Conservation (phyloP, 2,329 filamentous ascomycete species). For the Fusarium ramigenum region DNA sequence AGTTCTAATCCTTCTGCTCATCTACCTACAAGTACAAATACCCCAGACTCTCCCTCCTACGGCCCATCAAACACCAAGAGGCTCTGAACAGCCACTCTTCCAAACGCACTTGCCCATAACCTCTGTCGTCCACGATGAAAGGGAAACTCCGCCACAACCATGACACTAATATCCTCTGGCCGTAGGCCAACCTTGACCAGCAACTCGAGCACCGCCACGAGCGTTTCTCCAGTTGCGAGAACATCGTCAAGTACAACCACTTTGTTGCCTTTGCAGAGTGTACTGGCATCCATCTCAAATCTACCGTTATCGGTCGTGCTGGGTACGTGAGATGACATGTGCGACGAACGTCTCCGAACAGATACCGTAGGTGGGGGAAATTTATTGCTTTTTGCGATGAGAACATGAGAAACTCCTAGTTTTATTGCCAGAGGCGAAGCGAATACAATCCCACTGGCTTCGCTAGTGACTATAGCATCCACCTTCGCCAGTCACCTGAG, state of each 20-base stretch:
- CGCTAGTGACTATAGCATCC: conserved; percentile 60
- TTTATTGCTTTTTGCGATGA: conserved; percentile 66
- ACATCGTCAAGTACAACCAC: conserved; percentile 69
- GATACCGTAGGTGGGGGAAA: conserved; percentile 66
- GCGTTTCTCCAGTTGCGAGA: conserved; percentile 64
- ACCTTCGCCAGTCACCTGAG: conserved; percentile 57
- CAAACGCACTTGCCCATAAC: conserved; percentile 60
- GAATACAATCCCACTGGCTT: conserved; percentile 66
- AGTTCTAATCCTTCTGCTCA: no score
- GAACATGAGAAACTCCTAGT: conserved; percentile 54
- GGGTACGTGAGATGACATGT: conserved; percentile 60
- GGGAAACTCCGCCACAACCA: conserved; percentile 65
- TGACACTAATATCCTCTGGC: conserved; percentile 54
- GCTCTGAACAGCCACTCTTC: conserved; percentile 58
- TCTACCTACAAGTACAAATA: fast-evolving
- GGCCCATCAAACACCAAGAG: conserved; percentile 55
- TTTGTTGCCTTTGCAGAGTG: conserved; percentile 50
- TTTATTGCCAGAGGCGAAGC: conserved; percentile 59
- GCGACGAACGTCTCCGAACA: conserved; percentile 57
- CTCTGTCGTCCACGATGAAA: conserved; percentile 60
- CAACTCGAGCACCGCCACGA: conserved; percentile 62
- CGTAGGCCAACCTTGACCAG: conserved; percentile 54
- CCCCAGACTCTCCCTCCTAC: neutral
- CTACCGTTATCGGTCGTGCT: conserved; percentile 41
- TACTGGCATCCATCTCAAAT: conserved; percentile 61